Percentiles rank a stretch among this genome's conserved stretches.
Evolutionary conservation across 176 grass and related monocot genomes (phyloP).

Genomic region (Phoenix dactylifera): DNA sequence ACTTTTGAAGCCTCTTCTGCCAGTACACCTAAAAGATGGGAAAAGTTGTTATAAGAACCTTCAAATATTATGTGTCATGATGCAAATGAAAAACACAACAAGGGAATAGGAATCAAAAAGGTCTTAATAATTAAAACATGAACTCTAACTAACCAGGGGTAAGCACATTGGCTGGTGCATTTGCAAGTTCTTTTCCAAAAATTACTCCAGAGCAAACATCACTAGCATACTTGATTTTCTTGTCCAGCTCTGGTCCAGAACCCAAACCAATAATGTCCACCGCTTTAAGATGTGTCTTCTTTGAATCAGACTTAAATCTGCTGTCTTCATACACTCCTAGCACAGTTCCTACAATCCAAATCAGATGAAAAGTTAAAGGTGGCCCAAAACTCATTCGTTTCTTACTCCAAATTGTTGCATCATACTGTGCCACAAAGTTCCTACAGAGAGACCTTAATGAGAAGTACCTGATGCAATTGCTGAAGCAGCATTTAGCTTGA

Average conservation of each 20-base stretch:
- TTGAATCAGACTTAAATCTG: constrained; percentile 86
- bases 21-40: constrained; percentile 43
- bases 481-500: constrained; percentile 47
- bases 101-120: no score
- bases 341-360: constrained; percentile 49
- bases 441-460: no score
- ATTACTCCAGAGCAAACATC: constrained; percentile 81
- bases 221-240: constrained; percentile 71
- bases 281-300: constrained; percentile 69
- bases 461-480: constrained; percentile 73
- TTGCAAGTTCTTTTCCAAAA: constrained; percentile 92
- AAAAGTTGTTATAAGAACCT: neutral
- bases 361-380: constrained; percentile 1
- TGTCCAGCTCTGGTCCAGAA: constrained; percentile 47
- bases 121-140: neutral
- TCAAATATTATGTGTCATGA: neutral
- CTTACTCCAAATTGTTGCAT: no score
- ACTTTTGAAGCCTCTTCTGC: constrained; percentile 93
- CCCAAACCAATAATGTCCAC: constrained; percentile 81
- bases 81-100: no score
- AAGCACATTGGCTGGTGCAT: constrained; percentile 94
- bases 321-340: constrained; percentile 76
- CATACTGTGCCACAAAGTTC: no score
- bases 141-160: constrained; percentile 64
- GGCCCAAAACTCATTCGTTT: neutral